Base-by-base conservation (phyloP, 2,329 filamentous ascomycete genomes). In the Microdochium paspali region DNA sequence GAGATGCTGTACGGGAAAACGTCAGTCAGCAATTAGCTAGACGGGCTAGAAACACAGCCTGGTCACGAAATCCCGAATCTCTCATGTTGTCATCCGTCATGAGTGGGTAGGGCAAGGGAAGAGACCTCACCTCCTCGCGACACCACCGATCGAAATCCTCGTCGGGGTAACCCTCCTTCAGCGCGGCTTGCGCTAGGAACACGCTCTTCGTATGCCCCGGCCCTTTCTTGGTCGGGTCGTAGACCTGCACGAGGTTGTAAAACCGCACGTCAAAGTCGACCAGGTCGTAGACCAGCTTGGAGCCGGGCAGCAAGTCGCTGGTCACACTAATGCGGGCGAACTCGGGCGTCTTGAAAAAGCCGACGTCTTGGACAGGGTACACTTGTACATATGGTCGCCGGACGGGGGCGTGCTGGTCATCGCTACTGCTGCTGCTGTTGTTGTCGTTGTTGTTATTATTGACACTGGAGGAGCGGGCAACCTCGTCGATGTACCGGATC, bases 371-470 rank as follows among this genome's bases (percentile, higher is more conserved):
- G 13, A 51, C n/a, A 5, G 48, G 47, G 43, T 54, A 54, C 4
- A 54, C n/a, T 15, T 47, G 49, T 10, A 54, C 49, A 32, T 45
- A 51, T 21, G 49, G 52, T 20, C n/a, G n/a, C n/a, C n/a, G n/a
- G n/a, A n/a, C n/a, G n/a, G n/a, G n/a, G n/a, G n/a, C n/a, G n/a
- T n/a, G n/a, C n/a, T n/a, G n/a, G n/a, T n/a, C n/a, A n/a, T n/a
- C n/a, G n/a, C n/a, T n/a, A n/a, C n/a, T n/a, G n/a, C n/a, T n/a
- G n/a, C n/a, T n/a, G n/a, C n/a, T n/a, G n/a, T n/a, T n/a, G n/a
- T n/a, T n/a, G n/a, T n/a, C n/a, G n/a, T n/a, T n/a, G n/a, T n/a
- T n/a, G n/a, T n/a, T n/a, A n/a, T n/a, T n/a, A n/a, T n/a, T n/a
- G n/a, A n/a, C n/a, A n/a, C n/a, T n/a, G n/a, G n/a, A n/a, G n/a